Percentiles rank a stretch among this genome's conserved stretches.
phyloP scores from a whole-genome alignment of 352 stramenopile genomes.

The Globisporangium heterothallicum region DNA sequence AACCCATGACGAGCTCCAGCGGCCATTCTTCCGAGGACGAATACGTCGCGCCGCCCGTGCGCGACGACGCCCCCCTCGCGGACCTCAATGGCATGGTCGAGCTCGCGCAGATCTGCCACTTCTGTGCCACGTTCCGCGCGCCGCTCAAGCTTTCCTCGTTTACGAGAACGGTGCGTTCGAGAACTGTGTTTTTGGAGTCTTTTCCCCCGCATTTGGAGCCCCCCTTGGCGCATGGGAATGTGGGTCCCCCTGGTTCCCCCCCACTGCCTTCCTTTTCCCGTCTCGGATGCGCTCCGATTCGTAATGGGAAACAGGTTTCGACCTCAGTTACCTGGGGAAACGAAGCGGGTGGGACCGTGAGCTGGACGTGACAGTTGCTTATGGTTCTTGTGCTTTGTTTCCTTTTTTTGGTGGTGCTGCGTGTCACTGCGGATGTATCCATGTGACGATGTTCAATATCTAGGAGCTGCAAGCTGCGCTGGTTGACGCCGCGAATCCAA shows the following conservation, averaged over 20 bases:
- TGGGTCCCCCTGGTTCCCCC: background rate
- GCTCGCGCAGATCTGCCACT: conserved; percentile 71
- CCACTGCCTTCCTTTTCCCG: background rate
- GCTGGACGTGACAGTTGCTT: background rate
- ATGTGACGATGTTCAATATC: background rate
- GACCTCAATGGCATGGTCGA: conserved; percentile 36
- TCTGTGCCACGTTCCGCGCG: conserved; percentile 66
- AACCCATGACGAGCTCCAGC: conserved; percentile 35
- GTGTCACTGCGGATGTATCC: background rate
- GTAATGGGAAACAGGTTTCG: background rate
- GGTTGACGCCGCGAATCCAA: conserved; percentile 31
- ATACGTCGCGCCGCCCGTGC: conserved; percentile 7
- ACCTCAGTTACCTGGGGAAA: background rate
- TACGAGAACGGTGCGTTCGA: conserved; percentile 59
- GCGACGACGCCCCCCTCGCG: conserved; percentile 5
- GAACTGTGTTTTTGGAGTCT: background rate
- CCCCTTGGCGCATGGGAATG: background rate
- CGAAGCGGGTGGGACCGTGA: background rate
- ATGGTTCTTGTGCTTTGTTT: background rate
- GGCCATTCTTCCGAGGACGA: conserved; percentile 34
- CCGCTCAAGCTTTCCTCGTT: conserved; percentile 67
- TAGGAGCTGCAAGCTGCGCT: conserved; percentile 69
- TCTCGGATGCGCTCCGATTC: background rate
- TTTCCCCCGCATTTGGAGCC: background rate
- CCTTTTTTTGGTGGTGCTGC: background rate